Evolutionary conservation across 2,329 filamentous ascomycete genomes (phyloP), one percentile per base, ranked within the genome.

Genomic region (Colletotrichum ledebouriae): DNA sequence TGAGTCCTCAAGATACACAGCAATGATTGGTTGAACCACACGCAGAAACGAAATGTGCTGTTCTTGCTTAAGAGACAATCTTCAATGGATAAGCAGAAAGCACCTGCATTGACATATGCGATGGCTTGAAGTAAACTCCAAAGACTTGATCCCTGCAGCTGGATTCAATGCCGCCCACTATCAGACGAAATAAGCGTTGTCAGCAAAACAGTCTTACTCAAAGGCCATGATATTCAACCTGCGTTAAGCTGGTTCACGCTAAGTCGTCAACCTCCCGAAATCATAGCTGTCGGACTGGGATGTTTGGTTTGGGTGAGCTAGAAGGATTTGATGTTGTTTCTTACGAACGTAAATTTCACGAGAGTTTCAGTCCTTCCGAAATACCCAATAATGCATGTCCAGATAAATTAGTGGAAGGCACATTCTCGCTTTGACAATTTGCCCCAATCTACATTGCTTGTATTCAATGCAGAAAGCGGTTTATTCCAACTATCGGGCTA

Each of bases 381-480:
- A 15, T 12, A 33, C 15, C 29, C 6, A 49, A 1, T 3, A n/a
- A 13, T 15, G 34, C 41, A 37, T 33, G 33, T 42, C 12, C 15
- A 20, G 53, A 58, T 25, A 22, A 22, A 10, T 12, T 49, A 29
- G 13, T 6, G 12, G 13, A 20, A 22, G 6, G 11, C 20, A n/a
- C 15, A 50, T 46, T 20, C 37, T 17, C 47, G 65, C 65, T 55
- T 59, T 68, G 65, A 68, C 60, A 33, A n/a, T 62, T 62, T 11
- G 58, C 50, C 58, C 62, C 58, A 62, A 33, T 44, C 33, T 42
- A 33, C 4, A 9, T 2, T 11, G 9, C 22, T n/a, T 20, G 46
- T n/a, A 10, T 15, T 52, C 41, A 44, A 64, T 67, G 64, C 64
- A 53, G 29, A 42, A 10, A 33, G 10, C n/a, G 47, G 17, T 47